Conservation (phyloP, 163 green algal genomes). For the Chlorella variabilis region DNA sequence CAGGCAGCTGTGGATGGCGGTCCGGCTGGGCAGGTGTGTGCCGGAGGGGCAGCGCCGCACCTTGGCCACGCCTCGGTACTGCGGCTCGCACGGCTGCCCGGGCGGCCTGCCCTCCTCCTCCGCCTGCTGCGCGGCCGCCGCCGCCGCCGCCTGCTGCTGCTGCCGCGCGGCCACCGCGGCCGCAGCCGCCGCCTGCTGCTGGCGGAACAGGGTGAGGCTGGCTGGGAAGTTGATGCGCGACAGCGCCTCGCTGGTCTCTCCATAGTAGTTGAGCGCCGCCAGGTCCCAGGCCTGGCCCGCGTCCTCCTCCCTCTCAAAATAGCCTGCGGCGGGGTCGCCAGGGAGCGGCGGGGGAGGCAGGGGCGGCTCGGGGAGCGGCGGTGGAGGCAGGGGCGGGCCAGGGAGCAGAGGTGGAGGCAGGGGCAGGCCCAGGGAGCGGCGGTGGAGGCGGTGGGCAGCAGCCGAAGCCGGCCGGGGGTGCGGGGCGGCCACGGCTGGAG, state of each 20-base stretch:
- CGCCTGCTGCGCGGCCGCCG: not conserved
- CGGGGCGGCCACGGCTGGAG: too few species aligned
- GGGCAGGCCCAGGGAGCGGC: too few species aligned
- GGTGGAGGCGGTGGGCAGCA: too few species aligned
- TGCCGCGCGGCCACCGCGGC: not conserved
- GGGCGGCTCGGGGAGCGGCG: too few species aligned
- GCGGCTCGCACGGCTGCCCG: too few species aligned
- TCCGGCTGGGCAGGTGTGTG: too few species aligned
- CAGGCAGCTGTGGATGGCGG: too few species aligned
- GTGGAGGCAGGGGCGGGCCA: too few species aligned
- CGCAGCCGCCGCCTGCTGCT: constrained; percentile 8
- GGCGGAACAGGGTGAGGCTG: constrained; percentile 11
- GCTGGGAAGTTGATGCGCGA: constrained; percentile 10
- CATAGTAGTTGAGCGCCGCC: constrained; percentile 64
- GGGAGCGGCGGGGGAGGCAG: not conserved
- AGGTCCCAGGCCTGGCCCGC: constrained; percentile 58
- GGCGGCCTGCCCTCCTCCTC: too few species aligned
- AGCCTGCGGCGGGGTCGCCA: constrained; percentile 37
- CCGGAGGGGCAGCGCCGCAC: not conserved
- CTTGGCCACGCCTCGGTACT: constrained; percentile 6
- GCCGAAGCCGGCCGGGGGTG: not conserved
- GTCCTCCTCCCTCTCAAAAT: constrained; percentile 52
- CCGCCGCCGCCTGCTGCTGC: not conserved
- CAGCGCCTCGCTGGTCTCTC: constrained; percentile 1
- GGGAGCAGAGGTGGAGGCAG: too few species aligned